phyloP scores from a whole-genome alignment of 768 basidiomycete species.

The Trametes cinnabarina region DNA sequence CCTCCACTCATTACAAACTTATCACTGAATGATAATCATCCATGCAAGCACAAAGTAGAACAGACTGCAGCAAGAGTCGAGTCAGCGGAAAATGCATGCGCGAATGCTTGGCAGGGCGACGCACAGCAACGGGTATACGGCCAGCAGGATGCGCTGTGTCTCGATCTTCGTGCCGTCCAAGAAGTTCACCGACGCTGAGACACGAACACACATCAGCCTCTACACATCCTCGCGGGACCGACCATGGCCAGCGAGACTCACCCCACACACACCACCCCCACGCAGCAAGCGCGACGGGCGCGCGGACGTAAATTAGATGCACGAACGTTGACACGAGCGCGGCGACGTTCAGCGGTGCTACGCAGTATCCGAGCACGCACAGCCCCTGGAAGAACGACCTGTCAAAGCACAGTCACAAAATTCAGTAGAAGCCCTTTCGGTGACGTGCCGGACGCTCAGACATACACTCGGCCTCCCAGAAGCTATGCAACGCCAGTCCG shows the following conservation, averaged over 20 bases:
- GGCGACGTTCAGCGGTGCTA: constrained; percentile 90
- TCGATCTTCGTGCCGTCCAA: constrained; percentile 94
- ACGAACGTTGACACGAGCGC: constrained; percentile 87
- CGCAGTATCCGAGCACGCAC: constrained; percentile 92
- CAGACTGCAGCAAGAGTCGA: constrained; percentile 44
- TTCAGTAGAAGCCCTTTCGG: background rate
- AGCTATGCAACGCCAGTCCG: constrained; percentile 43
- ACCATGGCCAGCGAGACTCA: constrained; percentile 36
- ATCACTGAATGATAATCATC: constrained; percentile 94
- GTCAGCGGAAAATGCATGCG: background rate
- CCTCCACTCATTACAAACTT: too few relatives aligned
- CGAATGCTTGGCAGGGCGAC: constrained; percentile 31
- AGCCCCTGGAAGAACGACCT: constrained; percentile 96
- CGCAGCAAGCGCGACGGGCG: constrained; percentile 79
- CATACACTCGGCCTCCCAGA: constrained; percentile 80
- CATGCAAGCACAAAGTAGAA: constrained; percentile 95
- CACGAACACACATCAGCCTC: background rate
- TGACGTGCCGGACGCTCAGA: background rate
- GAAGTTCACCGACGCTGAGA: constrained; percentile 87
- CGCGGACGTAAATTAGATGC: constrained; percentile 79
- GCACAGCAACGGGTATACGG: constrained; percentile 93
- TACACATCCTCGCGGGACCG: background rate
- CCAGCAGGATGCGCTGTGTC: constrained; percentile 83
- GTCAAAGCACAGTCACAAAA: background rate
- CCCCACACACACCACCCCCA: constrained; percentile 99